Base-by-base conservation (phyloP, 768 basidiomycete species). In the Lentinula detonsa region DNA sequence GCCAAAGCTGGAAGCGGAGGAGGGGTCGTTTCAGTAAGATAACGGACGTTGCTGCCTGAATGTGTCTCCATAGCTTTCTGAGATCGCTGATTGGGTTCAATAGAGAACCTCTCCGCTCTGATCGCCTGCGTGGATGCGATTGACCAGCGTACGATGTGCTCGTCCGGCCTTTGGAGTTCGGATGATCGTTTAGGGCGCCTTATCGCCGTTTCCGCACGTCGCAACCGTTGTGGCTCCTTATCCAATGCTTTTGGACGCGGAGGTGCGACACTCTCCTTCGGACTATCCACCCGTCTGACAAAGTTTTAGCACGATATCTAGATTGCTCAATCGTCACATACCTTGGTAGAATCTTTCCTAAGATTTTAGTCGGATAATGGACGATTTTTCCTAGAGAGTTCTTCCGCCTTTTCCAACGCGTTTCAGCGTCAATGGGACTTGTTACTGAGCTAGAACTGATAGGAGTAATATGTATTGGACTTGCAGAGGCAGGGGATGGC, bases 51-150 rank as follows among this genome's bases (percentile, higher is more conserved):
- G 28, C 10, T 16, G 37, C 6, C 40, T 37, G 21, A 4, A 23
- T 35, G 48, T 49, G 50, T 31, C 4, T 51, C 45, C 21, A 46
- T 51, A 5, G 49, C 23, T 8, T 50, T 28, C 40, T 4, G 21
- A 43, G 21, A 15, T 13, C 23, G 55, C 11, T 43, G n/a, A 33
- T 18, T 28, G 39, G 18, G 18, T 9, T 42, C n/a, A 23, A 48
- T 21, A 6, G 55, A 56, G 15, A 56, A 56, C 40, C 18, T 56
- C 40, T 56, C 40, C 23, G 53, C 35, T n/a, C 55, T 42, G 10
- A 56, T 56, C 5, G 55, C 55, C 28, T 43, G 37, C 31, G 55
- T 56, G 23, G 55, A 56, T 16, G 55, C 55, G n/a, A 56, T 45
- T 7, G 55, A 56, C 55, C 42, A 56, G 15, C 55, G 55, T 31